Conservation (phyloP, 2,329 filamentous ascomycete genomes). For the Sarocladium strictum region DNA sequence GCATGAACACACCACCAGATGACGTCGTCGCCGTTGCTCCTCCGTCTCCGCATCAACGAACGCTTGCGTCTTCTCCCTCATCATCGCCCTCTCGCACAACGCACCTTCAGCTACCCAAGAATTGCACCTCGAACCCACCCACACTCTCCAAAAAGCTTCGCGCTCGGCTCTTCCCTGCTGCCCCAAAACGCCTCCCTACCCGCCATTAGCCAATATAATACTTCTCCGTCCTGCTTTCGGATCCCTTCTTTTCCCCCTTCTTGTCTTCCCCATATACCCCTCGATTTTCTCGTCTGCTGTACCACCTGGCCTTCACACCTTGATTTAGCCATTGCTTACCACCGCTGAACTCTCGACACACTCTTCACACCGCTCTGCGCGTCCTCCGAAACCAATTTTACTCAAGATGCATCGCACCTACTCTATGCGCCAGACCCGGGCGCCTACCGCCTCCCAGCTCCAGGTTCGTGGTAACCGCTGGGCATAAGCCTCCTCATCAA, state of each 20-base stretch:
- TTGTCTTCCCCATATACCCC: constrained; percentile 8
- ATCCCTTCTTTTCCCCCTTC: neutral
- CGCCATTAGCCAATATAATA: constrained; percentile 6
- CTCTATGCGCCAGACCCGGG: constrained; percentile 95
- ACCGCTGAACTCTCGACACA: neutral
- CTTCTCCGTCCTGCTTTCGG: constrained; percentile 7
- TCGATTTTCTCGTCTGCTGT: constrained; percentile 3
- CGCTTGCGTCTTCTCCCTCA: constrained; percentile 7
- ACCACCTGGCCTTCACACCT: neutral
- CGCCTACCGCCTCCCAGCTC: constrained; percentile 81
- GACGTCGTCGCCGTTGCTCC: constrained; percentile 1
- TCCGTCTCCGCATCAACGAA: constrained; percentile 10
- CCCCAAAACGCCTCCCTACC: neutral
- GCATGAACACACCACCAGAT: constrained; percentile 6
- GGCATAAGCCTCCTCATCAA: neutral
- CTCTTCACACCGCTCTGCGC: neutral
- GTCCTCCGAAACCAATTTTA: constrained; percentile 1
- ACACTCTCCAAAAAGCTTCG: constrained; percentile 10
- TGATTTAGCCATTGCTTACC: neutral
- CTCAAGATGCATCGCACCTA: constrained; percentile 91
- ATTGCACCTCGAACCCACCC: constrained; percentile 3
- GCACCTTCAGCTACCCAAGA: neutral
- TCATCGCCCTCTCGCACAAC: constrained; percentile 5
- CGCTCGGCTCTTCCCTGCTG: constrained; percentile 6
- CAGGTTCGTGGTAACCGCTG: constrained; percentile 37